phyloP scores from a whole-genome alignment of 345 rosid species.

The Carallia pectinifolia region DNA sequence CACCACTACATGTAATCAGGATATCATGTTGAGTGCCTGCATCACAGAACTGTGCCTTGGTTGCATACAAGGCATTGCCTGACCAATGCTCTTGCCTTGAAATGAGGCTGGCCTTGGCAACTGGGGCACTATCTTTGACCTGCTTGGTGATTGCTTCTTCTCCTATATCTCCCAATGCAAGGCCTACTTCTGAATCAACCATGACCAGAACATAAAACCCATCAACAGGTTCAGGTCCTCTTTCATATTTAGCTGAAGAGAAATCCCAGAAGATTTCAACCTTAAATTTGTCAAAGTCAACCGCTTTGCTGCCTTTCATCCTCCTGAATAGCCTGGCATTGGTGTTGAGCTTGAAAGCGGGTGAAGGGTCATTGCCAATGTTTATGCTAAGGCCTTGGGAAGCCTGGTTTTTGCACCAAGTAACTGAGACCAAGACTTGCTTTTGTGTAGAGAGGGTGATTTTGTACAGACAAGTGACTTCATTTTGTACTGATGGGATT shows the following conservation, averaged over 20 bases:
- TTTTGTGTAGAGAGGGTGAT: conserved; percentile 38
- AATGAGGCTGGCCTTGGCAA: conserved; percentile 37
- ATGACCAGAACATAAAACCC: conserved; percentile 63
- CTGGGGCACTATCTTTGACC: conserved; percentile 23
- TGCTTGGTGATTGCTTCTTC: conserved; percentile 50
- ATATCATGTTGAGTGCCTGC: conserved; percentile 63
- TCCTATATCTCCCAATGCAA: conserved; percentile 52
- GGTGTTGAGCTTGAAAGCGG: conserved; percentile 63
- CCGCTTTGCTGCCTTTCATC: conserved; percentile 64
- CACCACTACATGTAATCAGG: conserved; percentile 63
- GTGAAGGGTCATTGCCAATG: conserved; percentile 49
- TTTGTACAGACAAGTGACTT: conserved; percentile 58
- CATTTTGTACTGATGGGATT: conserved; percentile 57
- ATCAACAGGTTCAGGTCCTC: conserved; percentile 63
- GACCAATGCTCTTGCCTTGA: conserved; percentile 76
- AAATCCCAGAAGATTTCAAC: conserved; percentile 83
- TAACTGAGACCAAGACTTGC: conserved; percentile 39
- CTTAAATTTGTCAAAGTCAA: conserved; percentile 48
- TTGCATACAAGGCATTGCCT: conserved; percentile 60
- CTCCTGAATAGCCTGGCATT: conserved; percentile 62
- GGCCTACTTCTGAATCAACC: conserved; percentile 65
- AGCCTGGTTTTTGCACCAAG: conserved; percentile 51
- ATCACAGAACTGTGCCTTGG: conserved; percentile 63
- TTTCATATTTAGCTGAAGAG: conserved; percentile 58
- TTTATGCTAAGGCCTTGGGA: conserved; percentile 59